A percentile compares a stretch with the other conserved stretches of the same genome.
Evolutionary conservation across 352 stramenopile species (phyloP).

Genomic region (Paralagenidium karlingii): DNA sequence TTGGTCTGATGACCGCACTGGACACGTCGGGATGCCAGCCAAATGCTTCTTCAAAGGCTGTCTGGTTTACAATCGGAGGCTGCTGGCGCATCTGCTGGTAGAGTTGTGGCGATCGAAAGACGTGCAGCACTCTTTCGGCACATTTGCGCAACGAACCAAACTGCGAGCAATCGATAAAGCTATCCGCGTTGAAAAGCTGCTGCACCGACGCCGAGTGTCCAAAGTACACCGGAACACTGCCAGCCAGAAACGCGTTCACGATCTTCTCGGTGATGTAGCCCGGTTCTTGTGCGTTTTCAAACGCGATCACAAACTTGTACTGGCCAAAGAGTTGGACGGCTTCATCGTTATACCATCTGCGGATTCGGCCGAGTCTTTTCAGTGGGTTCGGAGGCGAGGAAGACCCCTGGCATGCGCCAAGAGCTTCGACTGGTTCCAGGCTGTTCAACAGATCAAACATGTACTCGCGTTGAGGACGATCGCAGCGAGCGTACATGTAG

Average conservation of each 20-base stretch:
- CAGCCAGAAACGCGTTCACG: conserved; percentile 39
- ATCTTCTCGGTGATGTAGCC: conserved; percentile 63
- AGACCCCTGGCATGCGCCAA: conserved; percentile 21
- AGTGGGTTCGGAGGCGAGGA: background rate
- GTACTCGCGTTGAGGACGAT: conserved; percentile 31
- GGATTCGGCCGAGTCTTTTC: background rate
- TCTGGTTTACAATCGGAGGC: conserved; percentile 16
- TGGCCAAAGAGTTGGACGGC: conserved; percentile 15
- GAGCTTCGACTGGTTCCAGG: conserved; percentile 27
- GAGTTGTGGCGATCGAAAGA: conserved; percentile 17
- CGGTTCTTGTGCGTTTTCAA: conserved; percentile 25
- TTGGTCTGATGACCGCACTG: too few relatives aligned
- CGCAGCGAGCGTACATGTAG: conserved; percentile 36
- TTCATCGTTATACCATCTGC: conserved; percentile 19
- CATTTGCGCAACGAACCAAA: conserved; percentile 26
- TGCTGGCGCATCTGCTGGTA: conserved; percentile 19
- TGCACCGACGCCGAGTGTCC: conserved; percentile 24
- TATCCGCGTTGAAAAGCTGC: conserved; percentile 26
- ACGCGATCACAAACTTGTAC: conserved; percentile 62
- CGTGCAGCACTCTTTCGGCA: conserved; percentile 15
- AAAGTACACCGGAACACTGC: conserved; percentile 39
- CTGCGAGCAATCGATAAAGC: conserved; percentile 34
- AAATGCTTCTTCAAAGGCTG: conserved; percentile 17
- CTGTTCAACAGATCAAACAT: conserved; percentile 33
- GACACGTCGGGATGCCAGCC: conserved; percentile 27